Base-by-base conservation (phyloP, 768 basidiomycete genomes). In the Tricholoma sp. region DNA sequence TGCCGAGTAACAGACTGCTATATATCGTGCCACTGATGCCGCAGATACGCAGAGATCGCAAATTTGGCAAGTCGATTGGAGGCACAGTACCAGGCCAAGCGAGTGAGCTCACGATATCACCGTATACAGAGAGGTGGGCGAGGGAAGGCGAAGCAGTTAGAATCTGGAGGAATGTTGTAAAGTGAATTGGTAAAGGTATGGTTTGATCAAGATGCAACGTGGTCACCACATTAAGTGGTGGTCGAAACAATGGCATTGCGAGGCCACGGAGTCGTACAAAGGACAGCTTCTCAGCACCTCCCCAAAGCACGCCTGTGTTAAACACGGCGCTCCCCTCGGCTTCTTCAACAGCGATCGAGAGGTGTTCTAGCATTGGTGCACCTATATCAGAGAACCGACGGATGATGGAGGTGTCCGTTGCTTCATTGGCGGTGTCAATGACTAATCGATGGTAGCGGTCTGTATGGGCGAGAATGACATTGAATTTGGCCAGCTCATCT, bases 181-280 rank as follows among this genome's bases (percentile, higher is more conserved):
- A 77, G 5, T 61, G 62, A 6, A 80, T 64, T 19, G 76, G 71
- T 4, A 77, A 51, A 2, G 63, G 46, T 10, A 64, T 66, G 1
- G 74, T 77, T 50, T 79, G 74, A 52, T 80, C 77, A 34, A 83
- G 69, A 57, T 80, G 77, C 18, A 83, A 71, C 0, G 72, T 76
- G 22, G 68, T 73, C 4, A 79, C 62, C 4, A 58, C 56, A 0
- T 64, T 24, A 16, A 79, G 64, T 11, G 69, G 72, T 4, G 78
- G 76, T 1, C 67, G 70, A 56, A 77, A 74, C 37, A 73, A 66
- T 41, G 75, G 68, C 22, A 78, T 66, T 0, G 79, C 76, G 9
- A 79, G 60, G 8, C 79, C 79, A 4, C 76, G 72, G 27, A 82
- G 73, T 6, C 78, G 74, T 11, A 80, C 62, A 39, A 76, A 75